A percentile compares a stretch with the other conserved stretches of the same genome.
These are phyloP conservation scores for Lecanicillium sp. DNA, from an alignment of 2,329 filamentous ascomycete species.

Conservation along the genomic window DNA sequence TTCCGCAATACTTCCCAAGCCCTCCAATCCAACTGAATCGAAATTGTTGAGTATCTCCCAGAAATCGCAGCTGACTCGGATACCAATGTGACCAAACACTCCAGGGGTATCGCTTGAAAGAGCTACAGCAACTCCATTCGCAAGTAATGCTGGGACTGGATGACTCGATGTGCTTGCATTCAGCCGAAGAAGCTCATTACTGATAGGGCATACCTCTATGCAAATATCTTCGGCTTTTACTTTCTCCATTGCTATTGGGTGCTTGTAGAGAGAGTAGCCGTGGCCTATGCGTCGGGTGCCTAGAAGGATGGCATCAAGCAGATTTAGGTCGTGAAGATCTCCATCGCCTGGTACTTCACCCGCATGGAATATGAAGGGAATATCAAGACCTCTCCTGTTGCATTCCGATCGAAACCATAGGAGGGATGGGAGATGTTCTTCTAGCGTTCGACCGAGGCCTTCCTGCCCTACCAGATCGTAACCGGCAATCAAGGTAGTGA, in stretches of 20 bases:
- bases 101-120: constrained; percentile 89
- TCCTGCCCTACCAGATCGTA: constrained; percentile 90
- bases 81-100: constrained; percentile 74
- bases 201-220: constrained; percentile 84
- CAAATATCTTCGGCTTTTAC: constrained; percentile 84
- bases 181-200: constrained; percentile 78
- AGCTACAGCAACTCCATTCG: constrained; percentile 74
- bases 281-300: constrained; percentile 86
- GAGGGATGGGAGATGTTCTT: constrained; percentile 72
- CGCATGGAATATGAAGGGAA: constrained; percentile 94
- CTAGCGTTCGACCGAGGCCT: constrained; percentile 67
- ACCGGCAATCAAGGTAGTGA: constrained; percentile 73
- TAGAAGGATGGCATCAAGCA: constrained; percentile 82
- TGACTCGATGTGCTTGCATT: constrained; percentile 71
- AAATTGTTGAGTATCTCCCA: too few relatives aligned
- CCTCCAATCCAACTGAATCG: too few relatives aligned
- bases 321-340: constrained; percentile 68
- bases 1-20: too few relatives aligned
- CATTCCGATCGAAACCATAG: constrained; percentile 93
- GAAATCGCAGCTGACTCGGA: constrained; percentile 85
- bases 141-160: constrained; percentile 74
- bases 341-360: constrained; percentile 78
- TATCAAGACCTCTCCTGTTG: constrained; percentile 65
- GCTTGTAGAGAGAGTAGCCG: constrained; percentile 82
- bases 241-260: constrained; percentile 81